These are phyloP conservation scores for Candolleomyces eurysporus DNA, from an alignment of 768 basidiomycete species.

Conservation along the genomic window DNA sequence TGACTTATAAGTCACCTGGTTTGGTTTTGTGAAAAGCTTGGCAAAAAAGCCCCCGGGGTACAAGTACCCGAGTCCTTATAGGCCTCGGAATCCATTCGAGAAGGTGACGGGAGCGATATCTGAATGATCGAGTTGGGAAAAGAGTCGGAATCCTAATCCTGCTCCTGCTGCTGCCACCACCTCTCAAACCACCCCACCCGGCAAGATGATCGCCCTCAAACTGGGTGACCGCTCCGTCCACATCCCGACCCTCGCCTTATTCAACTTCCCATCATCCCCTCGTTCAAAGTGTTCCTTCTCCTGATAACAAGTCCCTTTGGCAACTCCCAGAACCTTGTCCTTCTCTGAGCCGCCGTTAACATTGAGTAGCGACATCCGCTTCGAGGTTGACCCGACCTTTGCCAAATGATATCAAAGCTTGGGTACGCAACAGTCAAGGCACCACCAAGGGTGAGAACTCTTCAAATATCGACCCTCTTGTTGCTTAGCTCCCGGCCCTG, in stretches of 20 bases:
- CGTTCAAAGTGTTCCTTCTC: neutral
- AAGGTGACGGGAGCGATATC: too few relatives aligned
- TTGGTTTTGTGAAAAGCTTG: too few relatives aligned
- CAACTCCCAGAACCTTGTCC: too few relatives aligned
- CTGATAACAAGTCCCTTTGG: too few relatives aligned
- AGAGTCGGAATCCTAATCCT: too few relatives aligned
- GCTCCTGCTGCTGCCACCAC: neutral
- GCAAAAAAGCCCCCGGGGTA: too few relatives aligned
- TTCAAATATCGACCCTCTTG: neutral
- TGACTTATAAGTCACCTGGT: too few relatives aligned
- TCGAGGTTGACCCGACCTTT: neutral
- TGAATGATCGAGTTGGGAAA: too few relatives aligned
- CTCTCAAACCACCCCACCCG: neutral
- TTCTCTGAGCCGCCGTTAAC: too few relatives aligned
- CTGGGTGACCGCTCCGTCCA: conserved; percentile 12
- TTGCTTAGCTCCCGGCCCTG: neutral
- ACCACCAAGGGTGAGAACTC: neutral
- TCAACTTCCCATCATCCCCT: neutral
- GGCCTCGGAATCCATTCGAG: too few relatives aligned
- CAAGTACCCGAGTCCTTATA: too few relatives aligned
- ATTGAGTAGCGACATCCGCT: too few relatives aligned
- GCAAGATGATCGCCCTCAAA: conserved; percentile 6
- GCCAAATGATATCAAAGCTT: neutral
- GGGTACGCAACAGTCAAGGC: neutral
- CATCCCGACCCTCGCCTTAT: conserved; percentile 10